Conservation (phyloP, 2,329 filamentous ascomycete genomes). For the Dryadomyces quercus-mongolicae region DNA sequence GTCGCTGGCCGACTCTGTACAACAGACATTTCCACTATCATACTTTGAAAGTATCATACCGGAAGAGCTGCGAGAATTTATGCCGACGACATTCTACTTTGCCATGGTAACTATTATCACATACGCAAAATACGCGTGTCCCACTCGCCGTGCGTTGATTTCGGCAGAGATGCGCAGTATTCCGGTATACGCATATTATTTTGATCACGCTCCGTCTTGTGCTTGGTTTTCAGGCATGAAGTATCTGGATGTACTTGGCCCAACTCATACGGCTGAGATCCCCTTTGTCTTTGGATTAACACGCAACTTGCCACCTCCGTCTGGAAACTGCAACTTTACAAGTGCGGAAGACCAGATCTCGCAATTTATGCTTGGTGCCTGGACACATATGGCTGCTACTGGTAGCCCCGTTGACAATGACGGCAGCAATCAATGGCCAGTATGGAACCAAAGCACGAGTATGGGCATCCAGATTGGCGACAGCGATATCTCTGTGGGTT, state of each 20-base stretch:
- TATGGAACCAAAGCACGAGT: background rate
- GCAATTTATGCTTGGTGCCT: slow-evolving; percentile 14
- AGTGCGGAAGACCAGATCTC: slow-evolving; percentile 12
- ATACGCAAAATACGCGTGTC: background rate
- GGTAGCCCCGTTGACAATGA: background rate
- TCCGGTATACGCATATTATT: slow-evolving; percentile 3
- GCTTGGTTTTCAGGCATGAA: slow-evolving; percentile 1
- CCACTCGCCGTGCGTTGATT: background rate
- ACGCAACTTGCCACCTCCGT: slow-evolving; percentile 12
- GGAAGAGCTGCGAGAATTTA: background rate
- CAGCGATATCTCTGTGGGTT: background rate
- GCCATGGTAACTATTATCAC: slow-evolving; percentile 3
- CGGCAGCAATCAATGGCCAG: background rate
- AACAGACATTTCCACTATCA: slow-evolving; percentile 13
- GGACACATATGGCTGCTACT: slow-evolving; percentile 16
- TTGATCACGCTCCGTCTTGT: slow-evolving; percentile 5
- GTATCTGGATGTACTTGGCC: slow-evolving; percentile 11
- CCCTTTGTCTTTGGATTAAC: slow-evolving; percentile 17
- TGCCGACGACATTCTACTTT: background rate
- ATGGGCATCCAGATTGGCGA: background rate
- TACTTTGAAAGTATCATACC: background rate
- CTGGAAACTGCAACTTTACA: slow-evolving; percentile 16
- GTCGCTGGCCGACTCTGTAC: slow-evolving; percentile 12
- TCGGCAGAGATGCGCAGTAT: background rate
- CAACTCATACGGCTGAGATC: slow-evolving; percentile 18